Evolutionary conservation across 1,284 basidiomycete genomes (phyloP).

Genomic region (Tremellales sp.): DNA sequence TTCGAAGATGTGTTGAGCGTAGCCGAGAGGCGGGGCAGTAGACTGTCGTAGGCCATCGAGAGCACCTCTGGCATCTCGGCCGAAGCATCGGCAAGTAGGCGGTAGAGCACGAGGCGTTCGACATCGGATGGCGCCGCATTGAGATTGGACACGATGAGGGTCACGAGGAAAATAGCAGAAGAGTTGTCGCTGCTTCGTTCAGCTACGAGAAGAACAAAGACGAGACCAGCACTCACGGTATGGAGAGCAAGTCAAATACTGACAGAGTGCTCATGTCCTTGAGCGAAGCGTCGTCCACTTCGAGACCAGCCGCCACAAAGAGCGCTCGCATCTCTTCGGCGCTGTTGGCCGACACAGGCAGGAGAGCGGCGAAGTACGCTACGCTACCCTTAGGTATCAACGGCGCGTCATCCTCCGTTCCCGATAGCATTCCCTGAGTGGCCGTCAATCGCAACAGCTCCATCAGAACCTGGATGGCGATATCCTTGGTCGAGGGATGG

Average conservation of each 20-base stretch:
- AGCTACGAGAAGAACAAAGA: neutral
- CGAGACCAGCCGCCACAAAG: slow-evolving; percentile 60
- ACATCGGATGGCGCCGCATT: slow-evolving; percentile 65
- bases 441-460: slow-evolving; percentile 54
- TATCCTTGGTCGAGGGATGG: slow-evolving; percentile 58
- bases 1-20: slow-evolving; percentile 69
- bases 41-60: slow-evolving; percentile 67
- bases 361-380: slow-evolving; percentile 74
- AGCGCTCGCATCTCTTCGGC: slow-evolving; percentile 57
- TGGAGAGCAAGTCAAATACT: slow-evolving; percentile 50
- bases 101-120: slow-evolving; percentile 76
- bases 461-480: slow-evolving; percentile 29
- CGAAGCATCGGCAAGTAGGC: slow-evolving; percentile 70
- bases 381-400: slow-evolving; percentile 59
- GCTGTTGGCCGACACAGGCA: slow-evolving; percentile 63
- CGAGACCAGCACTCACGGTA: slow-evolving; percentile 29
- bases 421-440: slow-evolving; percentile 51
- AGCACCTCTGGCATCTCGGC: slow-evolving; percentile 66
- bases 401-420: slow-evolving; percentile 30
- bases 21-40: slow-evolving; percentile 75
- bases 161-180: slow-evolving; percentile 67
- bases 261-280: slow-evolving; percentile 51
- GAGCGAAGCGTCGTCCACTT: slow-evolving; percentile 53
- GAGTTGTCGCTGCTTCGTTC: slow-evolving; percentile 54
- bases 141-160: slow-evolving; percentile 72